Conservation (phyloP, 1,139 yeast genomes). For the Lizanozyma gosingica region DNA sequence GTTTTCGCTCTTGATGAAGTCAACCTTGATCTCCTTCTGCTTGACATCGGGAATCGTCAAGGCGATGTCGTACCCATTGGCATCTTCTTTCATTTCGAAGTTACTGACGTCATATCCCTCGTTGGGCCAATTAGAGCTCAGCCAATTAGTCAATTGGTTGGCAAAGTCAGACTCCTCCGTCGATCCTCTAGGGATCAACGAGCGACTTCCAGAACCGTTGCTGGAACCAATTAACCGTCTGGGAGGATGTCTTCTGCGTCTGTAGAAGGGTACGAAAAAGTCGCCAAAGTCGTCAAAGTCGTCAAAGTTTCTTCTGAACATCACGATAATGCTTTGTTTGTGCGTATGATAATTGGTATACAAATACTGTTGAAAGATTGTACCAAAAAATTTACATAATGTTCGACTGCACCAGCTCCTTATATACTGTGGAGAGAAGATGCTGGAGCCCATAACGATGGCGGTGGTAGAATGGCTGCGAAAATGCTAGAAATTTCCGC, state of each 20-base stretch:
- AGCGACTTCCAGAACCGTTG: background rate
- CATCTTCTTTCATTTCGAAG: slow-evolving; percentile 1
- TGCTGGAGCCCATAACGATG: background rate
- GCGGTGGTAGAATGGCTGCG: background rate
- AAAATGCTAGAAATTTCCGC: background rate
- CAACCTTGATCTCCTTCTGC: slow-evolving; percentile 17
- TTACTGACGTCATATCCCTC: background rate
- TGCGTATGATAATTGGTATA: no score
- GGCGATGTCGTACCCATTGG: slow-evolving; percentile 1
- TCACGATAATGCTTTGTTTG: no score
- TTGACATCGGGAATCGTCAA: slow-evolving; percentile 8
- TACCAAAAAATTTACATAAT: no score
- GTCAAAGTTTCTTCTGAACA: slow-evolving; percentile 2
- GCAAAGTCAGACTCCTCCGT: no score
- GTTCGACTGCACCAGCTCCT: slow-evolving; percentile 1
- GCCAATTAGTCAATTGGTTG: no score
- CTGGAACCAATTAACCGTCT: slow-evolving; percentile 6
- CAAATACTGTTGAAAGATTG: no score
- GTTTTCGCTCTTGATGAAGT: slow-evolving; percentile 17
- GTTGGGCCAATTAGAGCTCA: background rate
- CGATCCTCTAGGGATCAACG: no score
- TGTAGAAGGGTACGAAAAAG: slow-evolving; percentile 5
- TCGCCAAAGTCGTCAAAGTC: slow-evolving; percentile 10
- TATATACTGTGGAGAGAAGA: background rate
- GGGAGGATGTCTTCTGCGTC: slow-evolving; percentile 1